These are phyloP conservation scores for Dryas drummondii DNA, from an alignment of 306 rosid genomes.

Conservation along the genomic window DNA sequence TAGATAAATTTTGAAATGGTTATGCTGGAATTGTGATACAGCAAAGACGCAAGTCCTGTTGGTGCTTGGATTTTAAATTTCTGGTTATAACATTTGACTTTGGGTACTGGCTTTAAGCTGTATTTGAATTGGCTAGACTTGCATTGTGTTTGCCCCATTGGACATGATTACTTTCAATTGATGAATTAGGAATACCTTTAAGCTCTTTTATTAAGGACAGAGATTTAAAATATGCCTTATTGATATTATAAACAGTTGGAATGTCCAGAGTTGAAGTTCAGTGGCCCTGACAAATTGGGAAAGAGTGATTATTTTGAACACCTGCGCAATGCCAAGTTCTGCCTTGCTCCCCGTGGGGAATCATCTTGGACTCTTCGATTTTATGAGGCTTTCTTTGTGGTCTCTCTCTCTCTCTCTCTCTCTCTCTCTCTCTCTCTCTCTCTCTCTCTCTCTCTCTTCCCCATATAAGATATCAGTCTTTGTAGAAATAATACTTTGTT, in stretches of 20 bases:
- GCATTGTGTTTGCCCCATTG: background rate
- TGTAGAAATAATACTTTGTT: conserved; percentile 25
- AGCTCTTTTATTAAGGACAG: conserved; percentile 9
- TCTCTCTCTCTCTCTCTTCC: background rate
- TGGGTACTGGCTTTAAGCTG: background rate
- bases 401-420: conserved; percentile 36
- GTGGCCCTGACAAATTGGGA: conserved; percentile 73
- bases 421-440: background rate
- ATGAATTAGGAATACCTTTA: conserved; percentile 6
- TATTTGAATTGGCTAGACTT: background rate
- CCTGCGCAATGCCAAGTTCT: conserved; percentile 80
- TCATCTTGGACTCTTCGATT: conserved; percentile 98
- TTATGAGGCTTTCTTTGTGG: conserved; percentile 94
- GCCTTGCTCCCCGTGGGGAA: conserved; percentile 96
- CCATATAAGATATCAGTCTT: background rate
- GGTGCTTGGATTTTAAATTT: background rate
- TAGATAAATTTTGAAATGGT: background rate
- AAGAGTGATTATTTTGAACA: conserved; percentile 83
- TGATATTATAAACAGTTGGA: conserved; percentile 80
- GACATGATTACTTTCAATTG: background rate
- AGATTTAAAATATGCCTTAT: conserved; percentile 31
- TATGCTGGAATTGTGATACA: background rate
- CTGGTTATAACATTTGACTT: background rate
- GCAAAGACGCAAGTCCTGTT: background rate
- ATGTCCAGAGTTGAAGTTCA: conserved; percentile 92